Evolutionary conservation across 345 rosid species (phyloP).

Genomic region (Sonneratia caseolaris): DNA sequence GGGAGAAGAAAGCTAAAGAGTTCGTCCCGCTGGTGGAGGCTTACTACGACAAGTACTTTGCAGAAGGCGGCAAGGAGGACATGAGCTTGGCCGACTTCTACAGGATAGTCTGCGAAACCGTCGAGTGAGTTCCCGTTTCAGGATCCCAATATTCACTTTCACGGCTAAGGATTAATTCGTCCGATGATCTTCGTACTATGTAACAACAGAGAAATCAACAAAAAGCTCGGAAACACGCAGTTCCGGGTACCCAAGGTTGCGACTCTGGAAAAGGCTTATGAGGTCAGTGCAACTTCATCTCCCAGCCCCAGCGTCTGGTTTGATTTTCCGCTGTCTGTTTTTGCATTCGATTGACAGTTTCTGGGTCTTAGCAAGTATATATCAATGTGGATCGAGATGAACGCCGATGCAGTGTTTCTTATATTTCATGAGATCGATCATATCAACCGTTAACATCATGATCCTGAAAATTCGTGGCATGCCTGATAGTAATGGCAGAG

Average conservation of each 20-base stretch:
- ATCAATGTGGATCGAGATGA: background rate
- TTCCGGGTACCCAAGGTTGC: slow-evolving; percentile 41
- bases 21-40: slow-evolving; percentile 23
- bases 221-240: slow-evolving; percentile 54
- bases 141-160: background rate
- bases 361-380: no score
- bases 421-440: background rate
- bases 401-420: no score
- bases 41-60: slow-evolving; percentile 31
- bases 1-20: slow-evolving; percentile 31
- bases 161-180: background rate
- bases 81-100: slow-evolving; percentile 30
- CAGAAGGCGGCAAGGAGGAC: background rate
- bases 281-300: slow-evolving; percentile 16
- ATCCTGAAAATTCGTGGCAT: background rate
- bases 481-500: no score
- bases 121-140: slow-evolving; percentile 37
- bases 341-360: background rate
- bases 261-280: slow-evolving; percentile 26
- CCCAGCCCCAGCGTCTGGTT: background rate
- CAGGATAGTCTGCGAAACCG: slow-evolving; percentile 37
- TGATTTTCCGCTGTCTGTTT: no score
- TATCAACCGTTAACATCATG: no score
- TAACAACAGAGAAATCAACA: slow-evolving; percentile 45
- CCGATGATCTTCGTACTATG: background rate